Percentiles rank a stretch among this genome's conserved stretches.
Conservation (phyloP, 116 monocot species). For the Phalaenopsis hybrid region DNA sequence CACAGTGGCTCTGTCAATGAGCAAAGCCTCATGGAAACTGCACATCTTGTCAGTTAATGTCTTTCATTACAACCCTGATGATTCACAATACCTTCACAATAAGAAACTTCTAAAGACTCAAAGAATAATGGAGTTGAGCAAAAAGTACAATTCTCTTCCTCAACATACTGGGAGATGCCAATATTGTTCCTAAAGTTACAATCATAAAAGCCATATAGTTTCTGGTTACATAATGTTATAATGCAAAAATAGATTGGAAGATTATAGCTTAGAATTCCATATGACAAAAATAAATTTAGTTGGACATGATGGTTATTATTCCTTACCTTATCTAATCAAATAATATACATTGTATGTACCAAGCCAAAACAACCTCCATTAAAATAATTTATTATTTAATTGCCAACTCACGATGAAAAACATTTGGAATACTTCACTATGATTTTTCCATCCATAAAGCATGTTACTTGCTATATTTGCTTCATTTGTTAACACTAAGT, state of each 20-base stretch:
- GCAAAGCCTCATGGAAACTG: slow-evolving; percentile 67
- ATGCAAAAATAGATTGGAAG: too few relatives aligned
- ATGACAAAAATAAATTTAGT: too few relatives aligned
- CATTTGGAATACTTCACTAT: too few relatives aligned
- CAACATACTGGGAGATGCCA: slow-evolving; percentile 9
- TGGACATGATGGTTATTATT: too few relatives aligned
- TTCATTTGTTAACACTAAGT: too few relatives aligned
- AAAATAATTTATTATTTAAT: too few relatives aligned
- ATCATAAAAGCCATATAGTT: neutral
- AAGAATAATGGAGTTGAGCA: slow-evolving; percentile 67
- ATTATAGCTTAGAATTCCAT: too few relatives aligned
- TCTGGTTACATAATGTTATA: neutral
- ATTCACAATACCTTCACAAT: slow-evolving; percentile 29
- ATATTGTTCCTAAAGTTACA: slow-evolving; percentile 19
- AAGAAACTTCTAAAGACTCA: slow-evolving; percentile 43
- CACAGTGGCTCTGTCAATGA: slow-evolving; percentile 32
- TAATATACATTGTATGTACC: too few relatives aligned
- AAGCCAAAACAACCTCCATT: too few relatives aligned
- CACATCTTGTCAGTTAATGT: slow-evolving; percentile 55
- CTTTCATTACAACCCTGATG: slow-evolving; percentile 7
- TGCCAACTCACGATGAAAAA: too few relatives aligned
- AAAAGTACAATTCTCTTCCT: slow-evolving; percentile 51
- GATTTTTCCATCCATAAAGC: neutral
- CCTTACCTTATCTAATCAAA: too few relatives aligned
- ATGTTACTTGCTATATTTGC: too few relatives aligned